phyloP scores from a whole-genome alignment of 2,329 filamentous ascomycete genomes.

The Claviceps quebecensis region DNA sequence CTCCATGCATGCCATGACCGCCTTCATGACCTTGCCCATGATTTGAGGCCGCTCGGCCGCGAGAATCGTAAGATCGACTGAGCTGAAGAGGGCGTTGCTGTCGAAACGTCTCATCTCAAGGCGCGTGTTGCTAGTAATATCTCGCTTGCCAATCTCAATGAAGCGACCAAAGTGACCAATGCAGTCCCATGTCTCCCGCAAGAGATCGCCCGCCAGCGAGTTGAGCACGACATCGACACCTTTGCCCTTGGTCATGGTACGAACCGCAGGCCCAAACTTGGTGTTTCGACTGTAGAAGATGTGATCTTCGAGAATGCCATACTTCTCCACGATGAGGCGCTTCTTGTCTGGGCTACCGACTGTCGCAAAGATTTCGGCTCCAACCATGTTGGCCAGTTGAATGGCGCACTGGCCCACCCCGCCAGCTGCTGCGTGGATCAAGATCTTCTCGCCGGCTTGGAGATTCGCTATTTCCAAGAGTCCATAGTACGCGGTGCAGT shows the following conservation, averaged over 20 bases:
- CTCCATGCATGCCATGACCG: conserved; percentile 9
- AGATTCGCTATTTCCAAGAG: conserved; percentile 25
- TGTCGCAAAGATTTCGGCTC: conserved; percentile 28
- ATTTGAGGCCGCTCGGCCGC: conserved; percentile 27
- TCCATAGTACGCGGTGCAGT: conserved; percentile 26
- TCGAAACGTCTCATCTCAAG: conserved; percentile 37
- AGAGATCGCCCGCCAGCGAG: conserved; percentile 14
- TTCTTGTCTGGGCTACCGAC: conserved; percentile 23
- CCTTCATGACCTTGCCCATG: conserved; percentile 21
- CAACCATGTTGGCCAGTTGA: conserved; percentile 22
- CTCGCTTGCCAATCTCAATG: conserved; percentile 15
- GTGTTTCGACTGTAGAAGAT: conserved; percentile 15
- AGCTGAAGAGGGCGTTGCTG: conserved; percentile 30
- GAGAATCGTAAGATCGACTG: conserved; percentile 31
- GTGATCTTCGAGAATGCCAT: conserved; percentile 20
- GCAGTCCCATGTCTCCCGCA: conserved; percentile 29
- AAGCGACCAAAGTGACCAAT: conserved; percentile 20
- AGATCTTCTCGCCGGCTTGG: conserved; percentile 21
- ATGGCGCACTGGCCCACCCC: conserved; percentile 27
- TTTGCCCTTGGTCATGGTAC: conserved; percentile 21
- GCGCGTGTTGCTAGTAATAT: conserved; percentile 23
- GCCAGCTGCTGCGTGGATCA: conserved; percentile 26
- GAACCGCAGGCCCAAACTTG: conserved; percentile 12
- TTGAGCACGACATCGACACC: conserved; percentile 60
- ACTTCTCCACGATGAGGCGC: conserved; percentile 22